Conservation (phyloP, 306 rosid species). For the Spatholobus suberectus region DNA sequence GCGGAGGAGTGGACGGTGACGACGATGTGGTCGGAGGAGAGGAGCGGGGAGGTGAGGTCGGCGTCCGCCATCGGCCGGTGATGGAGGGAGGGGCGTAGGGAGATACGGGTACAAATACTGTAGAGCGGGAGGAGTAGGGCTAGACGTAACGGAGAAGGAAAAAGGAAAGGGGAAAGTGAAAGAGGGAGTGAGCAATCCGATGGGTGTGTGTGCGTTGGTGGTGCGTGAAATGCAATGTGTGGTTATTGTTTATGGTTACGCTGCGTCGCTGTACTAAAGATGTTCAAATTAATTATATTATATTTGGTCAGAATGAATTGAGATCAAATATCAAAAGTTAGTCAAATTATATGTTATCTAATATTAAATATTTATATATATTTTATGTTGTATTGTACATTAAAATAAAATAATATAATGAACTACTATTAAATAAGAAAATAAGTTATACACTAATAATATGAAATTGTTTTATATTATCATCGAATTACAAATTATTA, state of each 20-base stretch:
- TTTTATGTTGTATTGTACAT: no score
- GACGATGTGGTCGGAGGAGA: constrained; percentile 67
- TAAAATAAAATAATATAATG: no score
- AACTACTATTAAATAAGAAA: no score
- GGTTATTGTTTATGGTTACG: background rate
- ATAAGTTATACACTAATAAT: no score
- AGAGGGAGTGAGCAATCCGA: background rate
- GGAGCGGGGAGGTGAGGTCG: constrained; percentile 64
- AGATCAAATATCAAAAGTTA: no score
- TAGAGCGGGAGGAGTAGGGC: background rate
- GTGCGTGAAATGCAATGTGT: background rate
- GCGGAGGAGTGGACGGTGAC: constrained; percentile 42
- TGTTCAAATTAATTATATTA: no score
- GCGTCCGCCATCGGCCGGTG: constrained; percentile 62
- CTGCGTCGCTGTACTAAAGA: no score
- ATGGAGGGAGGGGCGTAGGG: background rate
- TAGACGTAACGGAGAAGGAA: background rate
- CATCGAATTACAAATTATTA: no score
- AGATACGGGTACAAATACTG: background rate
- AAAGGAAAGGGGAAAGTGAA: background rate
- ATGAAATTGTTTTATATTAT: no score
- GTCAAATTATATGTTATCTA: no score
- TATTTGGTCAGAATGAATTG: no score
- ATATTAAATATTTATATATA: no score
- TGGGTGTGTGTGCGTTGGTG: background rate